phyloP scores from a whole-genome alignment of 495 filamentous ascomycete species.

The Chaetomidium leptoderma region DNA sequence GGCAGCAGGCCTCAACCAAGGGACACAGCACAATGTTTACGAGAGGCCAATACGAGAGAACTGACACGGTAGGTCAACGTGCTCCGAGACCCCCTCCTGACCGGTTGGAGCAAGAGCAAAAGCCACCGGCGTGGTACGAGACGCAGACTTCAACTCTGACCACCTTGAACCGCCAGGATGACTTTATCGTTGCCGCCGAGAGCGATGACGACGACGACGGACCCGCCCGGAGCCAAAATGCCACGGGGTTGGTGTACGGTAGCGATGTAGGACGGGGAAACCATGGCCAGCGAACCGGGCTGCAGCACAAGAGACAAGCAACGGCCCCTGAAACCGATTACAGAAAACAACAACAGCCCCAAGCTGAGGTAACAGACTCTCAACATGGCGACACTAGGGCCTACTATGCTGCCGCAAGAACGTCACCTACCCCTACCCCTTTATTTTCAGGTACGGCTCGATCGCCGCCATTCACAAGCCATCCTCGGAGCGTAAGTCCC shows the following conservation, averaged over 20 bases:
- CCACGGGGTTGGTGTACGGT: background rate
- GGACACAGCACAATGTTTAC: background rate
- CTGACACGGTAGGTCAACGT: background rate
- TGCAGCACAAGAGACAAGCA: background rate
- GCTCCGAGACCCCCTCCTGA: background rate
- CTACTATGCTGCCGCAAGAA: background rate
- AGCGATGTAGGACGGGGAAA: background rate
- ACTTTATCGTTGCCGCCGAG: background rate
- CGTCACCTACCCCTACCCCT: background rate
- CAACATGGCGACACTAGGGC: background rate
- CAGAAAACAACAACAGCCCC: background rate
- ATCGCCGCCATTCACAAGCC: background rate
- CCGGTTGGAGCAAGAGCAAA: background rate
- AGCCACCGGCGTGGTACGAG: background rate
- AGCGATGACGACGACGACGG: background rate
- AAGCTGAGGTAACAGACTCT: background rate
- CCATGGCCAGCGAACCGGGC: background rate
- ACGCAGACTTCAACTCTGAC: background rate
- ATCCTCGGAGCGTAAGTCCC: background rate
- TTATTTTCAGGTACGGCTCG: background rate
- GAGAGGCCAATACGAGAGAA: background rate
- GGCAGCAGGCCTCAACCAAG: conserved; percentile 14
- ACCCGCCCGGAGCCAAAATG: background rate
- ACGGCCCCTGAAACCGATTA: background rate
- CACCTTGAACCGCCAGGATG: background rate